Evolutionary conservation across 2,329 filamentous ascomycete genomes (phyloP).

Genomic region (Mariannaea elegans): DNA sequence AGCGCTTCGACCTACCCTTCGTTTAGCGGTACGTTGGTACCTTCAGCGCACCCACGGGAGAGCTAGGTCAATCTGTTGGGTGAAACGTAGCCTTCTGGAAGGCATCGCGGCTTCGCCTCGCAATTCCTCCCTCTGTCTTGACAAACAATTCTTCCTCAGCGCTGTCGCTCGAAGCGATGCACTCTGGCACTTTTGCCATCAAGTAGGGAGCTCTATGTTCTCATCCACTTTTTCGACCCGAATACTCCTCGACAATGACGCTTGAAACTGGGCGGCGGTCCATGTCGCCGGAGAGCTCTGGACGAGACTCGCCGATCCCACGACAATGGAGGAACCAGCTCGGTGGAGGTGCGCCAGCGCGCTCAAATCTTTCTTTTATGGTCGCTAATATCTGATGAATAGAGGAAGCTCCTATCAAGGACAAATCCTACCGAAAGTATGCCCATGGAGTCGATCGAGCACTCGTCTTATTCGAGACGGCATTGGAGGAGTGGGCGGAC

Average conservation of each 20-base stretch:
- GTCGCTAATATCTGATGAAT: conserved; percentile 20
- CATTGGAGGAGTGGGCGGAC: conserved; percentile 98
- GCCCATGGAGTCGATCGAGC: conserved; percentile 87
- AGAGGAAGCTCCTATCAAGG: conserved; percentile 67
- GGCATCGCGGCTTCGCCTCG: conserved; percentile 29
- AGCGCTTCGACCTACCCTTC: conserved; percentile 13
- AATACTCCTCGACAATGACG: conserved; percentile 61
- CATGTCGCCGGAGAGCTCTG: conserved; percentile 83
- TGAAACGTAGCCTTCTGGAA: conserved; percentile 43
- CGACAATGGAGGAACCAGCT: conserved; percentile 81
- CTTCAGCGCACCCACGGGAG: conserved; percentile 25
- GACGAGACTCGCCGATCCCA: conserved; percentile 77
- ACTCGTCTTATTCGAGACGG: conserved; percentile 88
- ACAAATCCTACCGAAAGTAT: conserved; percentile 85
- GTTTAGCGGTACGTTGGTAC: conserved; percentile 20
- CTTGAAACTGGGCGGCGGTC: conserved; percentile 70
- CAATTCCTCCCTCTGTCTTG: conserved; percentile 22
- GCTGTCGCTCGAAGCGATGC: conserved; percentile 26
- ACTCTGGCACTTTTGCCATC: conserved; percentile 21
- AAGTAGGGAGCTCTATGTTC: conserved; percentile 34
- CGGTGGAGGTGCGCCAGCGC: conserved; percentile 68
- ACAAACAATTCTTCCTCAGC: conserved; percentile 15
- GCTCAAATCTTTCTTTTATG: not conserved
- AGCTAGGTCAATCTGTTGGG: conserved; percentile 19
- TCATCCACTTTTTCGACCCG: conserved; percentile 24